phyloP scores from a whole-genome alignment of 495 filamentous ascomycete genomes.

The Bryoglossum gracile region DNA sequence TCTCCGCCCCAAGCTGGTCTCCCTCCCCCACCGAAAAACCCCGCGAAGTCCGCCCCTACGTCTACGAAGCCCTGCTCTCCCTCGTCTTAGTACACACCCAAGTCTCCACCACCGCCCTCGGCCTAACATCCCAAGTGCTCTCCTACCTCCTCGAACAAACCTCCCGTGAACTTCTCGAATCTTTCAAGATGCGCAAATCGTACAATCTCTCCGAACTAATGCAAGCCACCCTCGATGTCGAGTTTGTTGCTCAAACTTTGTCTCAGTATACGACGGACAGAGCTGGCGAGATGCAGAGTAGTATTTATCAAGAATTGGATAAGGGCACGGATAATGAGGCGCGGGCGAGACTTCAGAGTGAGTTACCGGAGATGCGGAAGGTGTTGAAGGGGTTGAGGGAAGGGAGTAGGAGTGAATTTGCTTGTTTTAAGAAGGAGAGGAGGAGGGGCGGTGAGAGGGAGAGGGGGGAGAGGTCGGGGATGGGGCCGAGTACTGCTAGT shows the following conservation, averaged over 20 bases:
- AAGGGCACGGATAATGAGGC: constrained; percentile 79
- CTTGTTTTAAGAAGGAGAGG: constrained; percentile 56
- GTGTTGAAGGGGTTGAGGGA: constrained; percentile 78
- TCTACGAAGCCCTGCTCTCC: constrained; percentile 74
- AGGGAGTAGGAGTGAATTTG: constrained; percentile 77
- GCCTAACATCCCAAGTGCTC: constrained; percentile 66
- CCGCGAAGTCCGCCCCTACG: constrained; percentile 71
- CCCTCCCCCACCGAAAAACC: constrained; percentile 54
- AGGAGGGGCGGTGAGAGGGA: not conserved
- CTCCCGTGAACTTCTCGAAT: constrained; percentile 59
- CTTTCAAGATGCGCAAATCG: constrained; percentile 56
- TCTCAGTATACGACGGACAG: constrained; percentile 80
- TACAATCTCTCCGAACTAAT: constrained; percentile 79
- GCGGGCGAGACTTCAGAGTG: constrained; percentile 66
- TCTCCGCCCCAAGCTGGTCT: constrained; percentile 63
- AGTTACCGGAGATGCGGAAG: constrained; percentile 80
- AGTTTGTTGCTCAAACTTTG: constrained; percentile 92
- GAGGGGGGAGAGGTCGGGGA: too few relatives aligned
- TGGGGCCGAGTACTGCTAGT: too few relatives aligned
- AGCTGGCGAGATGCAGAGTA: constrained; percentile 67
- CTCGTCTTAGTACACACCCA: constrained; percentile 90
- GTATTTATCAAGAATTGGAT: constrained; percentile 87
- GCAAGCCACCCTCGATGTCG: constrained; percentile 94
- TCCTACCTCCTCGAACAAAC: constrained; percentile 74
- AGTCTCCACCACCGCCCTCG: constrained; percentile 70